Percentiles rank a stretch among this genome's conserved stretches.
These are phyloP conservation scores for Scalesia atractyloides DNA, from an alignment of 129 eudicot species.

Conservation along the genomic window DNA sequence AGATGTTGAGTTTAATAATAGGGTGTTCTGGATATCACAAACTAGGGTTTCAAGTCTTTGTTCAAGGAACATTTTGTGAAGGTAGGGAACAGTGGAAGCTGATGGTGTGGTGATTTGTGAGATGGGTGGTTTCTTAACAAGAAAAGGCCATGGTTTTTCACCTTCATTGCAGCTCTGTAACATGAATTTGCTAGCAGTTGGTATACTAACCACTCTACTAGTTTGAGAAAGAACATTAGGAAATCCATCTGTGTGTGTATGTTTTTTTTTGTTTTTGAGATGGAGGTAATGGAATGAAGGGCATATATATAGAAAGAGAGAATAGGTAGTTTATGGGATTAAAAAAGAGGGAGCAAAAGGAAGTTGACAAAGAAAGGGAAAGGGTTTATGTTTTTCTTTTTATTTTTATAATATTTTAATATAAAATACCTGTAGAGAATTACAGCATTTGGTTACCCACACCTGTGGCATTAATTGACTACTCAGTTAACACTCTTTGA, in stretches of 20 bases:
- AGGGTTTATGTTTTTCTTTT: slow-evolving; percentile 7
- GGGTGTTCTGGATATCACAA: slow-evolving; percentile 65
- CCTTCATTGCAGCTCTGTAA: slow-evolving; percentile 58
- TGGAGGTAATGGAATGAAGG: slow-evolving; percentile 35
- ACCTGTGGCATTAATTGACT: slow-evolving; percentile 44
- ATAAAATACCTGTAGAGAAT: slow-evolving; percentile 3
- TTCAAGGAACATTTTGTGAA: slow-evolving; percentile 47
- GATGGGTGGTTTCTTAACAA: slow-evolving; percentile 45
- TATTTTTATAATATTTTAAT: neutral
- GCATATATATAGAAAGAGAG: slow-evolving; percentile 27
- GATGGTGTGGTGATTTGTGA: slow-evolving; percentile 41
- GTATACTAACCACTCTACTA: slow-evolving; percentile 63
- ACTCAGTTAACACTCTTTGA: slow-evolving; percentile 14
- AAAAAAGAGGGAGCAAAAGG: slow-evolving; percentile 23
- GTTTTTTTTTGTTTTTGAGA: slow-evolving; percentile 26
- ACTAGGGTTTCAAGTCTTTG: slow-evolving; percentile 51
- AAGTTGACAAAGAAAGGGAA: slow-evolving; percentile 42
- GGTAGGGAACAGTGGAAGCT: slow-evolving; percentile 38
- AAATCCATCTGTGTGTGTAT: slow-evolving; percentile 48
- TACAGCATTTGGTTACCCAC: slow-evolving; percentile 51
- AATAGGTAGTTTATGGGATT: slow-evolving; percentile 40
- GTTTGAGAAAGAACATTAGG: slow-evolving; percentile 50
- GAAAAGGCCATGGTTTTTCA: slow-evolving; percentile 48
- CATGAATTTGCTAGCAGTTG: slow-evolving; percentile 60
- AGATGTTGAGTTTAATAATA: slow-evolving; percentile 60